These are phyloP conservation scores for Spathaspora boniae DNA, from an alignment of 805 yeast species.

Conservation along the genomic window DNA sequence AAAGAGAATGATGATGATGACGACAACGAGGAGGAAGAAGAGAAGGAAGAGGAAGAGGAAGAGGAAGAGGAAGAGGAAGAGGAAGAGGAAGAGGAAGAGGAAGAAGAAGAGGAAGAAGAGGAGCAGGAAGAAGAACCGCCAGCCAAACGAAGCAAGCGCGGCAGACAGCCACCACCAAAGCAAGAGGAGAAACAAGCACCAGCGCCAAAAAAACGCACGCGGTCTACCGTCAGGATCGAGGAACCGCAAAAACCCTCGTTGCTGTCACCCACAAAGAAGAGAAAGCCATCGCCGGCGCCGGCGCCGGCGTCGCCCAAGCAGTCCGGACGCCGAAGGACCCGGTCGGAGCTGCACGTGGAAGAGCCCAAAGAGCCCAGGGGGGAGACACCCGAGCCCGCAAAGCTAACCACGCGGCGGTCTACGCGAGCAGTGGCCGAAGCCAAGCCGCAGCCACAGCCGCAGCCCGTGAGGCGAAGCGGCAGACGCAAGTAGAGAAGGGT, in stretches of 20 bases:
- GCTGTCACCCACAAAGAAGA: conserved; percentile 6
- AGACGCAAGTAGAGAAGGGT: too few relatives aligned
- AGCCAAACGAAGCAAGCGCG: too few relatives aligned
- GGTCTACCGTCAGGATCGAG: conserved; percentile 9
- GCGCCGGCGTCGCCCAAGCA: conserved; percentile 1
- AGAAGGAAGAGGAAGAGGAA: conserved; percentile 11
- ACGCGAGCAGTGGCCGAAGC: conserved; percentile 8
- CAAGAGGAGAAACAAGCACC: not conserved
- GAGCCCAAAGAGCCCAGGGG: not conserved
- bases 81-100: conserved; percentile 8
- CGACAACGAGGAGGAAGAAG: conserved; percentile 7
- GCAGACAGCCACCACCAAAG: too few relatives aligned
- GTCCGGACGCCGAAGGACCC: conserved; percentile 7
- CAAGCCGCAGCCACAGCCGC: too few relatives aligned
- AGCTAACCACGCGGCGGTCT: conserved; percentile 9
- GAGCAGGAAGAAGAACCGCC: conserved; percentile 1
- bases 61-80: conserved; percentile 5
- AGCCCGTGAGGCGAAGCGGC: conserved; percentile 13
- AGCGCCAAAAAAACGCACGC: conserved; percentile 10
- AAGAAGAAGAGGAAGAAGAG: conserved; percentile 19
- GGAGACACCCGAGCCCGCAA: conserved; percentile 7
- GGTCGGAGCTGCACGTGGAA: conserved; percentile 8
- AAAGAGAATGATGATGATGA: conserved; percentile 8
- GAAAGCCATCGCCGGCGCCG: not conserved
- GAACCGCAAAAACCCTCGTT: conserved; percentile 4